A percentile compares a stretch with the other conserved stretches of the same genome.
phyloP scores from a whole-genome alignment of 2,329 filamentous ascomycete species.

The Coniochaeta hoffmannii region DNA sequence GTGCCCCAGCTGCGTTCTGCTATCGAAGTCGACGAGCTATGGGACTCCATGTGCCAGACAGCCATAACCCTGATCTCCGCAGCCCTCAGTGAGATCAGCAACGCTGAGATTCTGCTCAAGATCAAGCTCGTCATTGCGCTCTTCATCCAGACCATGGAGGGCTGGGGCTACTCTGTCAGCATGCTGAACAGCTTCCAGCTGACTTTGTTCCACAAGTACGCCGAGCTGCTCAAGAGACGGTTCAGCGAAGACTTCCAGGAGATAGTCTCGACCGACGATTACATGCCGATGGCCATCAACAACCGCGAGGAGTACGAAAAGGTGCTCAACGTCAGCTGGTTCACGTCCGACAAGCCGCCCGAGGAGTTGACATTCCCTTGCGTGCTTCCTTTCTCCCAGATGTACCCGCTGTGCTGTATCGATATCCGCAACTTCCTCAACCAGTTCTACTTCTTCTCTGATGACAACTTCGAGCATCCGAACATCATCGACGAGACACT shows the following conservation, averaged over 20 bases:
- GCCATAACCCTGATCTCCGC: constrained; percentile 76
- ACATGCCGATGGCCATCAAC: constrained; percentile 98
- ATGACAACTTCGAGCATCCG: constrained; percentile 90
- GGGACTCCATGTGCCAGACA: constrained; percentile 95
- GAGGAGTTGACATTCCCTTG: constrained; percentile 83
- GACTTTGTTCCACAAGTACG: constrained; percentile 89
- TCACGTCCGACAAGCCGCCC: constrained; percentile 70
- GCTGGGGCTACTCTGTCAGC: constrained; percentile 81
- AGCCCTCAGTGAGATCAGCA: constrained; percentile 70
- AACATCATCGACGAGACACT: constrained; percentile 87
- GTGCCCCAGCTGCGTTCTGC: constrained; percentile 74
- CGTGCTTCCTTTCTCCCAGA: constrained; percentile 95
- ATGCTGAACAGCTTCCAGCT: constrained; percentile 78
- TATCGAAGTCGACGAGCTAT: constrained; percentile 93
- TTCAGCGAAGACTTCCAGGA: constrained; percentile 97
- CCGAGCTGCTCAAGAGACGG: constrained; percentile 77
- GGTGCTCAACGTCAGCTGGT: constrained; percentile 94
- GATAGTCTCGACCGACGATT: constrained; percentile 87
- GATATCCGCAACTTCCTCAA: constrained; percentile 97
- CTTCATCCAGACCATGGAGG: constrained; percentile 98
- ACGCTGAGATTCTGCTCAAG: constrained; percentile 85
- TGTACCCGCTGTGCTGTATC: constrained; percentile 98
- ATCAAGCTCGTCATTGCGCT: constrained; percentile 89
- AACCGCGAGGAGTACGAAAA: constrained; percentile 89
- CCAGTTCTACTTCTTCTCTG: constrained; percentile 96